Evolutionary conservation across 306 rosid genomes (phyloP), one percentile per base, ranked within the genome.

Genomic region (Sicyos baderoa): DNA sequence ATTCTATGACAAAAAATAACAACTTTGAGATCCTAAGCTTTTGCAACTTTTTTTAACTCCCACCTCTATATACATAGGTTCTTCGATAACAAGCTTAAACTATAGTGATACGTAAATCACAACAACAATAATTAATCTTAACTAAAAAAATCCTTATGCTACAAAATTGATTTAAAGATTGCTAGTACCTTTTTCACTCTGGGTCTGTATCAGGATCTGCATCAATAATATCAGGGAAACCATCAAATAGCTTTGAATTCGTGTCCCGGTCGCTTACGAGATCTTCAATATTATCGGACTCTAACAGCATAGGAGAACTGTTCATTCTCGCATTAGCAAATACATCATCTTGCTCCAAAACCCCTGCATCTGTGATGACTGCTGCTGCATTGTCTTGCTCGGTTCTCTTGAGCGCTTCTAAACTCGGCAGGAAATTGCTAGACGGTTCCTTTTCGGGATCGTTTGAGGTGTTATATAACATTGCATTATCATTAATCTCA

Each of bases 221-320:
- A 53, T 80, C 86, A 79, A 86, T 82, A 68, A 89, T 86, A 35
- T 89, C 97, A 54, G 97, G 98, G 67, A 84, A 79, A 21, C 55
- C 75, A 17, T 54, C 79, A 21, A 76, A 84, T 6, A 12, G 65
- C 52, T 57, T 21, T 71, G 69, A 60, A 48, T 35, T 69, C 1
- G 79, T 66, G 11, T 68, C 37, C 5, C 37, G 37, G 37, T 37
- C 9, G 7, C 9, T 0, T 37, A 2, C 44, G 44, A 37, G 44
- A 37, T 37, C 44, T 37, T 37, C 9, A 6, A 5, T 6, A 37
- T 37, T 37, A 5, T 6, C 71, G 10, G 81, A 70, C 54, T 58
- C 75, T 63, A 80, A 54, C 32, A 81, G 54, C 47, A 54, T 17
- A 18, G 72, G 54, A 27, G 57, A 49, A 55, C 71, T 50, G 53